Percentiles rank a stretch among this genome's conserved stretches.
Conservation (phyloP, 192 early-diverging fungal genomes). For the Globomyces pollinis-pini region DNA sequence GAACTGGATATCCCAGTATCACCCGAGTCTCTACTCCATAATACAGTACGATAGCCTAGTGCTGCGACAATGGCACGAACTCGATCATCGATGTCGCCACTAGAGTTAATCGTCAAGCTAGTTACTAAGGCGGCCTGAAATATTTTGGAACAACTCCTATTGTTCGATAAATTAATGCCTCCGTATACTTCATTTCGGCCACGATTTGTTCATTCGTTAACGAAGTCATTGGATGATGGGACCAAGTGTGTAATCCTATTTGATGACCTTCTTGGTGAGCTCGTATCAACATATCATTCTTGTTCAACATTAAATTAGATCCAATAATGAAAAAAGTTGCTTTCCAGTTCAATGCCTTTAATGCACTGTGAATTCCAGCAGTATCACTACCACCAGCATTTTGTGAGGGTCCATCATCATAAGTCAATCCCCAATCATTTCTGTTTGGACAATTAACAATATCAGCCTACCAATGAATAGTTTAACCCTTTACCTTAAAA, state of each 20-base stretch:
- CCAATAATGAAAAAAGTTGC: conserved; percentile 67
- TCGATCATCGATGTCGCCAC: conserved; percentile 58
- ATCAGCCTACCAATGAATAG: too few relatives aligned
- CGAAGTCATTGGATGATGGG: conserved; percentile 44
- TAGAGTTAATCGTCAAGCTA: too few relatives aligned
- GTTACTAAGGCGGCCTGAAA: conserved; percentile 55
- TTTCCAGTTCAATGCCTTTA: conserved; percentile 27
- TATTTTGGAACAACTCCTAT: conserved; percentile 46
- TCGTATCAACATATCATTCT: conserved; percentile 36
- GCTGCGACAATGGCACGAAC: conserved; percentile 46
- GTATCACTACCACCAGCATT: too few relatives aligned
- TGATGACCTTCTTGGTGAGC: conserved; percentile 49
- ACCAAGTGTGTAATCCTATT: conserved; percentile 61
- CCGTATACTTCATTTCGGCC: conserved; percentile 49
- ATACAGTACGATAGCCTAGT: conserved; percentile 38
- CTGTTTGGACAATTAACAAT: neutral
- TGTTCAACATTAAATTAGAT: conserved; percentile 17
- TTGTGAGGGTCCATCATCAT: conserved; percentile 40
- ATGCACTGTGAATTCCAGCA: conserved; percentile 40
- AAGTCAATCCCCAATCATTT: conserved; percentile 11
- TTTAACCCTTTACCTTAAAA: too few relatives aligned
- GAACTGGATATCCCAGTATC: too few relatives aligned
- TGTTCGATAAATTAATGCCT: conserved; percentile 35
- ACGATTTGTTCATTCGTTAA: conserved; percentile 57
- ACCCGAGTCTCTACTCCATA: conserved; percentile 36